Evolutionary conservation across 2,329 filamentous ascomycete species (phyloP).

Genomic region (Thielaviopsis musarum): DNA sequence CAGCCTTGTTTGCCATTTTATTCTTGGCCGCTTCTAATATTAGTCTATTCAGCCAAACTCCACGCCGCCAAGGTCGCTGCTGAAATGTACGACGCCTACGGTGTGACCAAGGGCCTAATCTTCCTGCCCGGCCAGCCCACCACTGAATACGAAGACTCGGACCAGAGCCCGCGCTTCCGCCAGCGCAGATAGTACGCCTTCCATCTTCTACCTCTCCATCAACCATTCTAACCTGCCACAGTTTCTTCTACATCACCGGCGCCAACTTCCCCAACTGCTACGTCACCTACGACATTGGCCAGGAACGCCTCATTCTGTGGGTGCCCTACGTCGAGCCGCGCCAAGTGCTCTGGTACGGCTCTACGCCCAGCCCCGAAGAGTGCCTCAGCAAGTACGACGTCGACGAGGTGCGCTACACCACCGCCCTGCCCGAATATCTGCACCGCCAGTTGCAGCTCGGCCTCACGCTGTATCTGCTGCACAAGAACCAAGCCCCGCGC

Average conservation of each 20-base stretch:
- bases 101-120: slow-evolving; percentile 32
- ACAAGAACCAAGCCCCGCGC: slow-evolving; percentile 26
- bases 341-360: slow-evolving; percentile 46
- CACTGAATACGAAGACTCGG: slow-evolving; percentile 38
- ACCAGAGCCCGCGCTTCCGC: slow-evolving; percentile 37
- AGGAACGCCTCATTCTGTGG: slow-evolving; percentile 53
- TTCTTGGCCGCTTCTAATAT: not conserved
- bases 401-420: slow-evolving; percentile 48
- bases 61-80: slow-evolving; percentile 40
- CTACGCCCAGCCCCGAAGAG: slow-evolving; percentile 41
- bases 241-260: slow-evolving; percentile 43
- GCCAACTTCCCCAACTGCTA: slow-evolving; percentile 36
- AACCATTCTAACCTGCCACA: slow-evolving; percentile 16
- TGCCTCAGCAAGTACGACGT: slow-evolving; percentile 48
- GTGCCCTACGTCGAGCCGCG: slow-evolving; percentile 50
- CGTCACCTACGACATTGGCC: slow-evolving; percentile 39
- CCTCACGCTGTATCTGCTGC: slow-evolving; percentile 28
- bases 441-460: slow-evolving; percentile 20
- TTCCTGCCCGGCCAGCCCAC: slow-evolving; percentile 37
- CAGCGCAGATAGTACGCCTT: slow-evolving; percentile 39
- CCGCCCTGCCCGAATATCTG: slow-evolving; percentile 33
- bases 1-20: not conserved
- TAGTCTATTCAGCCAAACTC: slow-evolving; percentile 28
- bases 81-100: slow-evolving; percentile 23
- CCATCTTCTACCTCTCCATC: not conserved